Percentiles rank a stretch among this genome's conserved stretches.
phyloP scores from a whole-genome alignment of 2,329 filamentous ascomycete species.

The Leptosphaerulina australis region DNA sequence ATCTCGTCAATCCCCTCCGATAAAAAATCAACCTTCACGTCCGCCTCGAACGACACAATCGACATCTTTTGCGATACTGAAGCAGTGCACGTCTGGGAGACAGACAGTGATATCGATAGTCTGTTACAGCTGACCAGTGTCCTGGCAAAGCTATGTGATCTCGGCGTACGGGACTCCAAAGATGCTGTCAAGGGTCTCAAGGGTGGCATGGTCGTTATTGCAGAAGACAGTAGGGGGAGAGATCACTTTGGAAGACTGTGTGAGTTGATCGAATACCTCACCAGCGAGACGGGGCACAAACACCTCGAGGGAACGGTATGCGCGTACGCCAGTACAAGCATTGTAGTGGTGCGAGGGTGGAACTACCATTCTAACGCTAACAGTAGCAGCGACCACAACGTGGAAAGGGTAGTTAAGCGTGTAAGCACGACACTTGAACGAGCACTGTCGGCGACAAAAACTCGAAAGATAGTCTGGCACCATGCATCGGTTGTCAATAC shows the following conservation, averaged over 20 bases:
- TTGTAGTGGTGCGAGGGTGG: slow-evolving; percentile 41
- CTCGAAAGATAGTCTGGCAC: slow-evolving; percentile 41
- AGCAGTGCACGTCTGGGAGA: slow-evolving; percentile 44
- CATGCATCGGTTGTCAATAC: slow-evolving; percentile 40
- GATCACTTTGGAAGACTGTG: slow-evolving; percentile 37
- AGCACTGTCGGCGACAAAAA: slow-evolving; percentile 20
- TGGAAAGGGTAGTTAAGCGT: slow-evolving; percentile 28
- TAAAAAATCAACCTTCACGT: slow-evolving; percentile 32
- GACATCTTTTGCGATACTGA: slow-evolving; percentile 30
- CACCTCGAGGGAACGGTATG: slow-evolving; percentile 36
- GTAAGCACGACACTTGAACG: slow-evolving; percentile 35
- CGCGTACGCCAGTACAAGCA: slow-evolving; percentile 33
- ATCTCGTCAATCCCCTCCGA: slow-evolving; percentile 33
- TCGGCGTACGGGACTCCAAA: slow-evolving; percentile 23
- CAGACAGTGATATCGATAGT: slow-evolving; percentile 39
- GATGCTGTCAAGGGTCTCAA: slow-evolving; percentile 19
- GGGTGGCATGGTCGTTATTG: slow-evolving; percentile 40
- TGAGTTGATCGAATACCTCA: slow-evolving; percentile 37
- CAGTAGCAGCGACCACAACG: slow-evolving; percentile 16
- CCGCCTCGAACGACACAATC: slow-evolving; percentile 27
- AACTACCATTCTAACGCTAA: slow-evolving; percentile 15
- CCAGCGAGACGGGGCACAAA: slow-evolving; percentile 22
- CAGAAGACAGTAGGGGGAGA: slow-evolving; percentile 22
- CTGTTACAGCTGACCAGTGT: slow-evolving; percentile 41
- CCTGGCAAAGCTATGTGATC: slow-evolving; percentile 37